Evolutionary conservation across 345 rosid species (phyloP), one percentile per base, ranked within the genome.

Genomic region (Sonneratia alba): DNA sequence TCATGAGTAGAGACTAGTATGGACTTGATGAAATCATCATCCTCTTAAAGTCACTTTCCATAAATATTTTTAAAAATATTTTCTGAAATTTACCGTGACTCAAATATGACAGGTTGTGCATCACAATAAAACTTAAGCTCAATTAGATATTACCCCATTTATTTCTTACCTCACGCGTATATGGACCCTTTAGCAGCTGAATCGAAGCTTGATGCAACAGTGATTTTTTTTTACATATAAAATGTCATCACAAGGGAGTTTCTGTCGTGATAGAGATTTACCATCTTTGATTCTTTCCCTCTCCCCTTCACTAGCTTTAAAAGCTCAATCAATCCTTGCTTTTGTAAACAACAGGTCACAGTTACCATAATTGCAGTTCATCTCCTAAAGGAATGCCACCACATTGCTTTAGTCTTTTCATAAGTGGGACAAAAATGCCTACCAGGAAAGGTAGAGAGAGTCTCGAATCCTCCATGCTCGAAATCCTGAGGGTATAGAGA

Each of bases 1-100:
- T 27, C 32, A 27, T 27, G 32, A 27, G 32, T 27, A 27, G 1
- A n/a, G n/a, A n/a, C n/a, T 27, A 27, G 32, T 40, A 36, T 67
- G 73, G 71, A 36, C 70, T 76, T 61, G 78, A 70, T 71, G 73
- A 75, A 67, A 71, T 34, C 66, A 11, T 13, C 27, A 34, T 34
- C 19, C 4, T 4, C 68, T 34, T 34, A 47, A 73, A n/a, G 67
- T 67, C 74, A 45, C 36, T 56, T 9, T 34, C 62, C 14, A 45
- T n/a, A 66, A 37, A 69, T 9, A 36, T 63, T 27, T 27, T 27
- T 27, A 0, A 65, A 70, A 65, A 70, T 34, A 24, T 6, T 18
- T 18, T 3, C 19, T 34, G 32, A 27, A 27, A 27, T 40, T 37
- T 22, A 12, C 64, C 34, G 24, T 21, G 64, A 59, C 12, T 59